Base-by-base conservation (phyloP, 2,329 filamentous ascomycete species). In the Tolypocladium album region DNA sequence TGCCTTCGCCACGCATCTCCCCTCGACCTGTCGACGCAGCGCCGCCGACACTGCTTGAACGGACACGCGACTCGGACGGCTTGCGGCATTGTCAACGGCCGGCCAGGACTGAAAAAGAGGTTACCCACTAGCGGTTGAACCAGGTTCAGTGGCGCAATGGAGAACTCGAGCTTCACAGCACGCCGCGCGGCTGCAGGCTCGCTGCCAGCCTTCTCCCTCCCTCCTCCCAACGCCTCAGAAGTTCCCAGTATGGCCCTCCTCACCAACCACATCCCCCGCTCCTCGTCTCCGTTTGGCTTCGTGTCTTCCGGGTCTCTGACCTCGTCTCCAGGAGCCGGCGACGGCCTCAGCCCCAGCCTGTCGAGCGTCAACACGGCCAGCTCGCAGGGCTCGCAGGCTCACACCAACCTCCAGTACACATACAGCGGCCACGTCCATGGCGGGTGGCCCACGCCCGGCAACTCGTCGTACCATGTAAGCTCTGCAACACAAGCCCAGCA, bases 261-360 rank as follows among this genome's bases (percentile, higher is more conserved):
- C 55, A 64, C 61, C 64, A 63, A 68, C 59, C 58, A 65, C 64
- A 60, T 63, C 63, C 63, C 64, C 43, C 64, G 64, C 61, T 65
- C 66, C 43, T 64, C 68, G 62, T 66, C 69, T 58, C 65, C 67
- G 40, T 67, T 68, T 63, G 66, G 63, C 61, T 62, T 64, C 47
- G 56, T 61, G 39, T 59, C 67, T 61, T 68, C 69, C 64, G 70
- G 69, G 68, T 61, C 67, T 71, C 69, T 71, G 67, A 70, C 67
- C 72, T 73, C 65, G 65, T 69, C 67, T 66, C 65, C 74, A 78
- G 81, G 80, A 72, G 76, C 80, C 62, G 77, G 78, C 66, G 86
- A 89, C 73, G 80, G 82, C 69, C 74, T 89, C 68, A 85, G 79
- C 74, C 86, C 79, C 62, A 80, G 79, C 65, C 81, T 85, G 36